Base-by-base conservation (phyloP, 352 stramenopile genomes). In the Globisporangium iwayamae region DNA sequence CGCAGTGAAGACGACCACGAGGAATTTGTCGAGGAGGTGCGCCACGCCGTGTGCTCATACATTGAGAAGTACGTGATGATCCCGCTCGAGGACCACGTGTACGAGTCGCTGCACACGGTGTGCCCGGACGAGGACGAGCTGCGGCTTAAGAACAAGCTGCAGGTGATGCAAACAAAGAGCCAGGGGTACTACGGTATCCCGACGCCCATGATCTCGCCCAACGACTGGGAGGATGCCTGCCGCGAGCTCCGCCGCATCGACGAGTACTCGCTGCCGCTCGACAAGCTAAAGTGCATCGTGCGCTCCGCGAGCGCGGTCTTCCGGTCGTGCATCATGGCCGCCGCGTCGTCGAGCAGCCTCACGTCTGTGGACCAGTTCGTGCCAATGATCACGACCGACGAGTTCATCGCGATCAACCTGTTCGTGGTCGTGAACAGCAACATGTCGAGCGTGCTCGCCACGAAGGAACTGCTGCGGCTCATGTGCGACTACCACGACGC, bases 251-350 rank as follows among this genome's bases (percentile, higher is more conserved):
- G 65, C 20, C 70, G 71, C 18, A 70, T 90, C 48, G 76, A 82
- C 34, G 73, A 89, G 51, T 89, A 81, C 58, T 66, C 81, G 18
- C 63, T 90, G 16, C 81, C 81, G 20, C 71, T 85, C 30, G 81
- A 90, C 72, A 90, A 90, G 61, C 71, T 90, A 55, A 84, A 86
- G 68, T 90, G 79, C 67, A 83, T 90, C 60, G 72, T 84, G 55
- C 81, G 81, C 47, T 69, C 77, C 39, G 78, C 77, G 2, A 75
- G 70, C 13, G 81, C 79, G 36, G 75, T 90, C 63, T 90, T 87
- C 65, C 71, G 66, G 13, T 53, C 60, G 11, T 67, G 50, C 34
- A 41, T 56, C 66, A 75, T 54, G 71, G 64, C 25, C 75, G 74
- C 68, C 36, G 73, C 36, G 68, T 74, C 64, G 11, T 70, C 50